Conservation (phyloP, 441 rosid genomes). For the Jatropha podagrica region DNA sequence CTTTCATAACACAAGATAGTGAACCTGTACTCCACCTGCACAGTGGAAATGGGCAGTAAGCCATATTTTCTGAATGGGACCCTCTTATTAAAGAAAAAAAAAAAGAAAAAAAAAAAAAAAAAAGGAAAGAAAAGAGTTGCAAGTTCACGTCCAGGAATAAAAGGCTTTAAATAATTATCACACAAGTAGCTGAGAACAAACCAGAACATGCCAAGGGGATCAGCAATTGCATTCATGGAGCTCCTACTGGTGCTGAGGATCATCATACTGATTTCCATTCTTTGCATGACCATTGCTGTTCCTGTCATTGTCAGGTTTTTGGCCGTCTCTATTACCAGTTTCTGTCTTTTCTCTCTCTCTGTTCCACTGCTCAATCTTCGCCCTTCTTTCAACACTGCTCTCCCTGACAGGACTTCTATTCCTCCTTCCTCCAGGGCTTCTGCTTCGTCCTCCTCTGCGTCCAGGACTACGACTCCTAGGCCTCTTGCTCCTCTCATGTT, state of each 20-base stretch:
- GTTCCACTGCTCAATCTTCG: conserved; percentile 67
- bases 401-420: conserved; percentile 50
- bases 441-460: conserved; percentile 40
- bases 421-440: conserved; percentile 50
- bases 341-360: conserved; percentile 49
- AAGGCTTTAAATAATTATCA: conserved; percentile 6
- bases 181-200: conserved; percentile 22
- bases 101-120: no score
- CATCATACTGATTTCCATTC: conserved; percentile 31
- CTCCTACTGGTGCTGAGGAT: conserved; percentile 28
- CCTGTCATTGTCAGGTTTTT: conserved; percentile 22
- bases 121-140: no score
- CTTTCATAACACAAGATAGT: conserved; percentile 35
- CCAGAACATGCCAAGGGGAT: conserved; percentile 20
- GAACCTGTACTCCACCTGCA: conserved; percentile 58
- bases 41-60: conserved; percentile 47
- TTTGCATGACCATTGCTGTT: conserved; percentile 20
- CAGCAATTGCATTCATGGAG: conserved; percentile 12
- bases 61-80: conserved; percentile 26
- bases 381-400: conserved; percentile 57
- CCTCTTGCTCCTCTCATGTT: conserved; percentile 49
- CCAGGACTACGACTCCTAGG: conserved; percentile 55
- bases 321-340: conserved; percentile 23
- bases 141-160: not conserved
- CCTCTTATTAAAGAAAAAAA: conserved; percentile 18